Evolutionary conservation across 2,329 filamentous ascomycete species (phyloP).

Genomic region (Pezicula radicicola): DNA sequence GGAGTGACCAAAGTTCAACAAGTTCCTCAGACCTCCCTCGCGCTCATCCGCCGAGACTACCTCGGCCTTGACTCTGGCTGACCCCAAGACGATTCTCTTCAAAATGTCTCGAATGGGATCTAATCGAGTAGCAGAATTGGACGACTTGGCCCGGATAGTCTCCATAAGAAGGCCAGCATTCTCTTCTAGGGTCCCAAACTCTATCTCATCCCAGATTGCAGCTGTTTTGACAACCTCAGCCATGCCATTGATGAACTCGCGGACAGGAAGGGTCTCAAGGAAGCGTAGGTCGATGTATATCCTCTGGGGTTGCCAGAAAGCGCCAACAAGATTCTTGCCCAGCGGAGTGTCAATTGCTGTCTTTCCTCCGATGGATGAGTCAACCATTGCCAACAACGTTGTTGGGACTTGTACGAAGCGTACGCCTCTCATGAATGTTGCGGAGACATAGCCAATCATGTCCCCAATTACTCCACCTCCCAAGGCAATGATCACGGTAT

Average conservation of each 20-base stretch:
- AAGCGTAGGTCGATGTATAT: constrained; percentile 95
- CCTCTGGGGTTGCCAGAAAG: constrained; percentile 93
- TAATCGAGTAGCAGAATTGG: constrained; percentile 53
- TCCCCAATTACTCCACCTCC: constrained; percentile 97
- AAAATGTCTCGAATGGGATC: constrained; percentile 67
- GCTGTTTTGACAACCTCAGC: constrained; percentile 97
- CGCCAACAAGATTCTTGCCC: constrained; percentile 93
- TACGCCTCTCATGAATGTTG: constrained; percentile 97
- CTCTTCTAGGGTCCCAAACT: constrained; percentile 81
- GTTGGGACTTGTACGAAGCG: constrained; percentile 96
- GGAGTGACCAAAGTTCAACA: constrained; percentile 96
- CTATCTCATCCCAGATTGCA: constrained; percentile 87
- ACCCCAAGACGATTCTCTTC: constrained; percentile 81
- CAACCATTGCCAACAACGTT: constrained; percentile 93
- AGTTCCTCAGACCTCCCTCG: constrained; percentile 88
- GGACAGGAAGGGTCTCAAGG: constrained; percentile 81
- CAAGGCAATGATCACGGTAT: constrained; percentile 91
- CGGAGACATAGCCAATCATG: constrained; percentile 95
- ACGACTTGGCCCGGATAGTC: constrained; percentile 61
- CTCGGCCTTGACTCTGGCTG: constrained; percentile 87
- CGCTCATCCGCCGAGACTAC: constrained; percentile 94
- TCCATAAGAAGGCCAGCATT: constrained; percentile 75
- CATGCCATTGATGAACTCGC: constrained; percentile 98
- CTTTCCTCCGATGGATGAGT: constrained; percentile 97
- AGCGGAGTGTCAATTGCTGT: constrained; percentile 95